These are phyloP conservation scores for Stagonosporopsis cucurbitacearum DNA, from an alignment of 2,329 filamentous ascomycete genomes.

Conservation along the genomic window DNA sequence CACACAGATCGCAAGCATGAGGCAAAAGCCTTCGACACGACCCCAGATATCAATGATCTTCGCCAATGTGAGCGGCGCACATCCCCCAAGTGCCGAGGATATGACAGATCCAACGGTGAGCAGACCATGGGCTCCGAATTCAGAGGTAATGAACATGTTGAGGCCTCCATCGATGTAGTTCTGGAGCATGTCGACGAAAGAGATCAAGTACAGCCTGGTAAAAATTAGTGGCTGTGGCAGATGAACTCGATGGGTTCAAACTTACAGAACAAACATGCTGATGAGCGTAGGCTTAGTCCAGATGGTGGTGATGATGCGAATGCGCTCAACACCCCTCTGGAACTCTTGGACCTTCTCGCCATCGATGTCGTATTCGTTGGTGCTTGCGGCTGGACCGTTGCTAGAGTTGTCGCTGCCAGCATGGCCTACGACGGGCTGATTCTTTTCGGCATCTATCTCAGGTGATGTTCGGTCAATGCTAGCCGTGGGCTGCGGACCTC, in stretches of 20 bases:
- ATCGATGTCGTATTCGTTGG: slow-evolving; percentile 19
- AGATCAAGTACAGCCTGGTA: slow-evolving; percentile 54
- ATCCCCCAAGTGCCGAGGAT: slow-evolving; percentile 46
- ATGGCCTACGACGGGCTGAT: slow-evolving; percentile 1
- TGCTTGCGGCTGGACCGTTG: slow-evolving; percentile 21
- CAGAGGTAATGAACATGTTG: slow-evolving; percentile 50
- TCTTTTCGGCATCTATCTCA: slow-evolving; percentile 34
- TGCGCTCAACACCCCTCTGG: slow-evolving; percentile 49
- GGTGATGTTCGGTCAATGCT: slow-evolving; percentile 23
- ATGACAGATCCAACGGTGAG: slow-evolving; percentile 47
- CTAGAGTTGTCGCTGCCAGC: slow-evolving; percentile 11
- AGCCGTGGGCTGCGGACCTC: slow-evolving; percentile 16
- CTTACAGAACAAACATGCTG: slow-evolving; percentile 50
- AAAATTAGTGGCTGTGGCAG: not conserved
- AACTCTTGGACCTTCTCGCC: slow-evolving; percentile 36
- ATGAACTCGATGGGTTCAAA: not conserved
- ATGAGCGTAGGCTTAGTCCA: slow-evolving; percentile 50
- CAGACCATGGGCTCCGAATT: slow-evolving; percentile 43
- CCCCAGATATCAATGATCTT: slow-evolving; percentile 53
- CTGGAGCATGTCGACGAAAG: slow-evolving; percentile 58
- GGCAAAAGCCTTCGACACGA: slow-evolving; percentile 48
- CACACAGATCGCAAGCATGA: slow-evolving; percentile 44
- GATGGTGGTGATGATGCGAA: slow-evolving; percentile 50
- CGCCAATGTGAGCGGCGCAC: slow-evolving; percentile 47
- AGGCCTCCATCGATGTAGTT: slow-evolving; percentile 51